Base-by-base conservation (phyloP, 805 yeast genomes). In the Saccharomycopsis schoenii region DNA sequence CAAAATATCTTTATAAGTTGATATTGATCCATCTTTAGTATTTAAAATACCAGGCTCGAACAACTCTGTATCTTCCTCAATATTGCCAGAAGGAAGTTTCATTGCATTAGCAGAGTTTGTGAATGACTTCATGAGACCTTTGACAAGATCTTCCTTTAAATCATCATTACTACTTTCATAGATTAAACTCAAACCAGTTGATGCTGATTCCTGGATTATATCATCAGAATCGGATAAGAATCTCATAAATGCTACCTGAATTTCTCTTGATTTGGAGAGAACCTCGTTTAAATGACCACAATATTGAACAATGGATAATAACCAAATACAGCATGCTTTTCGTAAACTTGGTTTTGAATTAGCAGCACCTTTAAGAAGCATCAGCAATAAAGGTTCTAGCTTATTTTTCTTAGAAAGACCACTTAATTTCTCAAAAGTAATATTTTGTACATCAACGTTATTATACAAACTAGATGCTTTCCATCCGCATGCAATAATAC, bases 1-100 rank as follows among this genome's bases (percentile, higher is more conserved):
- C 67, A 93, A 76, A 37, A 93, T 89, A 72, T 93, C 99, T 67
- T 87, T 89, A 70, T 93, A 93, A 0, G 98, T 92, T 0, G 96
- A 88, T 2, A 93, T 84, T 0, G 96, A 88, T 0, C 93, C 91
- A 64, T 88, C 94, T 56, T 85, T 86, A 0, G 97, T 89, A 57
- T 81, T 86, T 66, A 93, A 73, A 4, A 83, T 78, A 43, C 96
- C 97, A 1, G 88, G 85, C 54, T 89, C 96, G 70, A 93, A 93
- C 12, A 93, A 74, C 69, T 90, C 83, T 0, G 97, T 91, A 0
- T 90, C 97, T 15, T 77, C 83, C 12, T 85, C 84, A 17, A 92
- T 81, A 0, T 86, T 76, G 0, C 96, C 96, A 4, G 91, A 76
- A 1, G 80, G 70, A 15, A 83, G 68, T 34, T 73, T 74, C 4